Conservation (phyloP, 176 grass and related monocot genomes). For the Ensete glaucum region DNA sequence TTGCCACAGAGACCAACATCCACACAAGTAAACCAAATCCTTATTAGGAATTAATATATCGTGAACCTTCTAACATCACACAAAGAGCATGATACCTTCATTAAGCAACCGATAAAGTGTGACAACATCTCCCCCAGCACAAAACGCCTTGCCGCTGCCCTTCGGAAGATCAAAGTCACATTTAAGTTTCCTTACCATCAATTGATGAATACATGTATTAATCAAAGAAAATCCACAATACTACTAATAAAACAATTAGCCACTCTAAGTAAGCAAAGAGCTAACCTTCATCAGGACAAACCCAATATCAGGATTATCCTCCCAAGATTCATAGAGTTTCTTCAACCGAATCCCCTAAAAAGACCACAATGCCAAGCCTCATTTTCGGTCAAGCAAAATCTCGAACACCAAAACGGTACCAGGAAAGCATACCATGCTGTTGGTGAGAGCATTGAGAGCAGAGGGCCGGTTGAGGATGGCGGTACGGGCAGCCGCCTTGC, state of each 20-base stretch:
- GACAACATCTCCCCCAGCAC: slow-evolving; percentile 3
- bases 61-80: not conserved
- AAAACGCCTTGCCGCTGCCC: slow-evolving; percentile 1
- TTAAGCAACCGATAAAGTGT: not conserved
- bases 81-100: not conserved
- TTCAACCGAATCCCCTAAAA: slow-evolving; percentile 60
- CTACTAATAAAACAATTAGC: not conserved
- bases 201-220: not conserved
- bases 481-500: slow-evolving; percentile 56
- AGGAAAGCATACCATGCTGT: slow-evolving; percentile 40
- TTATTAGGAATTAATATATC: too few species aligned
- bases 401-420: not conserved
- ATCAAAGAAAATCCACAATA: not conserved
- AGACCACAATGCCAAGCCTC: slow-evolving; percentile 18
- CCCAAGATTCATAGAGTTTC: slow-evolving; percentile 86
- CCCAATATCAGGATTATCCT: slow-evolving; percentile 79
- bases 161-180: not conserved
- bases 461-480: slow-evolving; percentile 73
- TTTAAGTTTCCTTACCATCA: not conserved
- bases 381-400: not conserved
- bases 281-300: slow-evolving; percentile 93
- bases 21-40: too few species aligned
- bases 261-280: slow-evolving; percentile 14
- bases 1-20: too few species aligned
- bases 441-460: slow-evolving; percentile 66